These are phyloP conservation scores for Solanum sejunctum DNA, from an alignment of 257 asterid genomes.

Conservation along the genomic window DNA sequence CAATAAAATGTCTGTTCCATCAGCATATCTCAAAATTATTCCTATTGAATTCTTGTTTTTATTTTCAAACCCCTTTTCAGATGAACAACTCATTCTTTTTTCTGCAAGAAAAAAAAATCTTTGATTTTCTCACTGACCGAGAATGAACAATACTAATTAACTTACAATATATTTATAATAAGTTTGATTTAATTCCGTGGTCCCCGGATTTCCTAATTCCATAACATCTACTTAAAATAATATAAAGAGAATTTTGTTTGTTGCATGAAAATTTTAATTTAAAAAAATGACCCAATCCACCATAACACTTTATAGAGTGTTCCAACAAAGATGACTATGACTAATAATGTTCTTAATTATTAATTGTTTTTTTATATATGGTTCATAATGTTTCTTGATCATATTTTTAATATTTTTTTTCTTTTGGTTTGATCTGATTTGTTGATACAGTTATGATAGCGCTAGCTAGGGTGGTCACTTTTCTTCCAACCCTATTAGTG, in stretches of 20 bases:
- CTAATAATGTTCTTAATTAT: background rate
- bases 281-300: background rate
- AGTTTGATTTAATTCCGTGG: background rate
- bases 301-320: background rate
- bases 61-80: background rate
- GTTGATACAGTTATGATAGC: background rate
- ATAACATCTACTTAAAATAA: background rate
- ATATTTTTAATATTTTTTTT: background rate
- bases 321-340: background rate
- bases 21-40: conserved; percentile 57
- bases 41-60: conserved; percentile 17
- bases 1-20: conserved; percentile 48
- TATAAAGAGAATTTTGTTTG: background rate
- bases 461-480: background rate
- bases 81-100: conserved; percentile 22
- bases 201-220: background rate
- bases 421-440: background rate
- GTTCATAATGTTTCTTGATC: background rate
- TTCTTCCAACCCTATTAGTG: background rate
- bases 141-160: background rate
- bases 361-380: background rate
- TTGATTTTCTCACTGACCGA: background rate
- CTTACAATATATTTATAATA: background rate
- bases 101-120: background rate
- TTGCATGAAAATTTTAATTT: background rate